A percentile compares a stretch with the other conserved stretches of the same genome.
Conservation (phyloP, 768 basidiomycete genomes). For the Suillus ampliporus region DNA sequence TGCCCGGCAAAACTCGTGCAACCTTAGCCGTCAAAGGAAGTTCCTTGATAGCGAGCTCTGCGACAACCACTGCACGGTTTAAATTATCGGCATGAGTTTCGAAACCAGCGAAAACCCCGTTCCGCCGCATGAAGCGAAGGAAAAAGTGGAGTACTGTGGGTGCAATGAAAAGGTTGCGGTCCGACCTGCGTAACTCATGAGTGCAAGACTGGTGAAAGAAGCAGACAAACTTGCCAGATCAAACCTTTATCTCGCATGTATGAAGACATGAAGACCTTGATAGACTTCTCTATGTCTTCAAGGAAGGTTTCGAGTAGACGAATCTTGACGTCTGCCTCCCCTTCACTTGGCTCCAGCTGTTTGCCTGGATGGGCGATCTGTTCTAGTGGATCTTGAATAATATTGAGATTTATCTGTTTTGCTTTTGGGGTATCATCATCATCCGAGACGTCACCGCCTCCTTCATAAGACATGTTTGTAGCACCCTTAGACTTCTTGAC, state of each 20-base stretch:
- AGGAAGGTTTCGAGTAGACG: slow-evolving; percentile 55
- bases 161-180: slow-evolving; percentile 46
- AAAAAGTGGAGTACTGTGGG: slow-evolving; percentile 53
- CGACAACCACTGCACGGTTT: slow-evolving; percentile 49
- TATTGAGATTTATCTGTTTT: slow-evolving; percentile 23
- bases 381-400: slow-evolving; percentile 37
- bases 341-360: slow-evolving; percentile 28
- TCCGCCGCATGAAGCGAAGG: slow-evolving; percentile 50
- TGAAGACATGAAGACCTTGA: slow-evolving; percentile 74
- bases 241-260: slow-evolving; percentile 69
- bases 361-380: slow-evolving; percentile 36
- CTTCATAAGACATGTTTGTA: slow-evolving; percentile 25
- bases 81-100: slow-evolving; percentile 35
- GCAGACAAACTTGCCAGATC: slow-evolving; percentile 54
- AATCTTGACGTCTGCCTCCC: slow-evolving; percentile 17
- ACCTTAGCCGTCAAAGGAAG: slow-evolving; percentile 48
- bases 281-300: slow-evolving; percentile 59
- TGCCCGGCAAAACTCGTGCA: slow-evolving; percentile 43
- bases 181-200: slow-evolving; percentile 42
- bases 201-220: slow-evolving; percentile 2
- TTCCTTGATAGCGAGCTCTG: slow-evolving; percentile 44
- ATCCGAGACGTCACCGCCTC: slow-evolving; percentile 37
- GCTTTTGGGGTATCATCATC: slow-evolving; percentile 32
- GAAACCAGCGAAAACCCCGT: slow-evolving; percentile 44
- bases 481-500: slow-evolving; percentile 33